Percentiles rank a stretch among this genome's conserved stretches.
Conservation (phyloP, 371 early-diverging fungal species). For the Mucor ambiguus region DNA sequence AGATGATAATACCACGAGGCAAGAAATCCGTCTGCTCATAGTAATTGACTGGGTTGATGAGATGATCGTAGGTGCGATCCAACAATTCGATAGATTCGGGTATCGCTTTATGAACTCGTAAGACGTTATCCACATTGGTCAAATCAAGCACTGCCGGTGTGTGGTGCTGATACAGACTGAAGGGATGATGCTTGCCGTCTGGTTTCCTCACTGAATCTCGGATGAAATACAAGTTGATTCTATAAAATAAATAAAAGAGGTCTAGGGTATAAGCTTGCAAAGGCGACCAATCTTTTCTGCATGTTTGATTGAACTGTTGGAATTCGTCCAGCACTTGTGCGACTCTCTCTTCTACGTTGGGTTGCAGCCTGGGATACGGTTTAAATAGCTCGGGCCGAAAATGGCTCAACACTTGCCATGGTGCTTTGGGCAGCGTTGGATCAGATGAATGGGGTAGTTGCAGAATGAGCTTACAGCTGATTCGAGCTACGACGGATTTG, state of each 20-base stretch:
- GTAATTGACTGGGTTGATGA: constrained; percentile 12
- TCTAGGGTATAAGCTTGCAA: constrained; percentile 22
- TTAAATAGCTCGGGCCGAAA: not conserved
- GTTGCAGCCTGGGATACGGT: not conserved
- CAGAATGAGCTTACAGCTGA: constrained; percentile 16
- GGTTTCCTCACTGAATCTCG: not conserved
- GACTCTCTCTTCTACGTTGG: not conserved
- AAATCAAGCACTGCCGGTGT: constrained; percentile 7
- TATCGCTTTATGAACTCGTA: not conserved
- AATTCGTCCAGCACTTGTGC: constrained; percentile 8
- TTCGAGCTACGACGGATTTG: constrained; percentile 19
- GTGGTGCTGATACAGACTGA: not conserved
- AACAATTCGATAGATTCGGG: constrained; percentile 1
- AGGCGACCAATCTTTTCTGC: constrained; percentile 4
- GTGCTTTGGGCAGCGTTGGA: not conserved
- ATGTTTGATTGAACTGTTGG: constrained; percentile 10
- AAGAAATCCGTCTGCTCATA: constrained; percentile 6
- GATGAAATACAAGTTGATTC: constrained; percentile 16
- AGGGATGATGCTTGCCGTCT: not conserved
- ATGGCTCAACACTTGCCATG: not conserved
- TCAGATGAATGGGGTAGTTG: constrained; percentile 10
- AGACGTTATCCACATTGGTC: constrained; percentile 14
- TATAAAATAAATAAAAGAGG: constrained; percentile 9
- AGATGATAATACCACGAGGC: constrained; percentile 16
- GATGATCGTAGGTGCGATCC: not conserved